Conservation (phyloP, 176 grass and related monocot species). For the Elaeis guineensis region DNA sequence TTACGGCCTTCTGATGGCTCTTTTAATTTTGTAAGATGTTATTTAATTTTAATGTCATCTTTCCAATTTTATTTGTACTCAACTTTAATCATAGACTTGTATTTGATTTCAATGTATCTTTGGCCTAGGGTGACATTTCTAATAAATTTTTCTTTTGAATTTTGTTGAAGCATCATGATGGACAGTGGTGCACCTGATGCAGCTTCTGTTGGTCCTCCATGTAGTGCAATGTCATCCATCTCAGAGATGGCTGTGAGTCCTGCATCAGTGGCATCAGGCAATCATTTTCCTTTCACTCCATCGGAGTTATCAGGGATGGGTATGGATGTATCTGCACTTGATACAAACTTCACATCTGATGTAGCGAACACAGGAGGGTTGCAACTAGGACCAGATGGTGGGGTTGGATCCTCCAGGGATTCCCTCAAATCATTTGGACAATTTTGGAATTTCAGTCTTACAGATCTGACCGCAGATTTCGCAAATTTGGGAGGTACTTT, state of each 20-base stretch:
- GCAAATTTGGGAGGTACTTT: conserved; percentile 80
- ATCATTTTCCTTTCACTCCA: conserved; percentile 78
- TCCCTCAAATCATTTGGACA: conserved; percentile 77
- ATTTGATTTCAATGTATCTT: too few relatives aligned
- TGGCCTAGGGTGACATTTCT: not conserved
- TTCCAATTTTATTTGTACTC: too few relatives aligned
- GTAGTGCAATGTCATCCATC: conserved; percentile 46
- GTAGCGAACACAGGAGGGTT: conserved; percentile 43
- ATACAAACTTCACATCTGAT: conserved; percentile 64
- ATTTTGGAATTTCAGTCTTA: conserved; percentile 95
- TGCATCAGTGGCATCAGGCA: conserved; percentile 81
- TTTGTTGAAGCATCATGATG: conserved; percentile 55
- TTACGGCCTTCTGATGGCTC: too few relatives aligned
- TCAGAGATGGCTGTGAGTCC: conserved; percentile 91
- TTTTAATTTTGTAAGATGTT: too few relatives aligned
- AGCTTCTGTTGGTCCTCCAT: conserved; percentile 34
- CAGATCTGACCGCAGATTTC: conserved; percentile 88
- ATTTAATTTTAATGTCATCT: too few relatives aligned
- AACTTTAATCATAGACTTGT: too few relatives aligned
- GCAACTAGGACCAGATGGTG: conserved; percentile 66
- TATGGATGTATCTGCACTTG: conserved; percentile 71
- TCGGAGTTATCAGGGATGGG: conserved; percentile 73
- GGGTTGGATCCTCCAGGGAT: conserved; percentile 61
- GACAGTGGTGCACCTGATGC: conserved; percentile 41
- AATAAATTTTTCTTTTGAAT: conserved; percentile 8